phyloP scores from a whole-genome alignment of 2,329 filamentous ascomycete species.

The Sporothrix curviconia region DNA sequence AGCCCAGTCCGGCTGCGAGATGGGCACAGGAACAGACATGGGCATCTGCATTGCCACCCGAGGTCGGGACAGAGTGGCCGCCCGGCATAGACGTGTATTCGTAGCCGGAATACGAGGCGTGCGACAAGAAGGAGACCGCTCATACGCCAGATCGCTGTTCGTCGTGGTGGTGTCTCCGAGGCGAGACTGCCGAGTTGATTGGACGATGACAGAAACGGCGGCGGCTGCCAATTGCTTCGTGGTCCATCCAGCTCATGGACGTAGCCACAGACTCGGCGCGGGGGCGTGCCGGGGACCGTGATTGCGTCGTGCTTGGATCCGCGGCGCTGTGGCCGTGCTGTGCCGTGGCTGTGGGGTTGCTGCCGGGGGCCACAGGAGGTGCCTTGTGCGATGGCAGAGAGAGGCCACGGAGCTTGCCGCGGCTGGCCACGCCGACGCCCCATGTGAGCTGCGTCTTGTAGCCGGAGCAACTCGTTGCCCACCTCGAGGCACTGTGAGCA shows the following conservation, averaged over 20 bases:
- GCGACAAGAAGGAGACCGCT: constrained; percentile 40
- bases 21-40: constrained; percentile 13
- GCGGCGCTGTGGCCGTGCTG: too few species aligned
- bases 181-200: constrained; percentile 20
- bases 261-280: constrained; percentile 38
- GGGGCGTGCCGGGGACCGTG: constrained; percentile 28
- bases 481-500: constrained; percentile 90
- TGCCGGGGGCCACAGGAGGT: constrained; percentile 42
- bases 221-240: constrained; percentile 26
- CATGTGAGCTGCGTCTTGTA: constrained; percentile 97
- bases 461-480: constrained; percentile 85
- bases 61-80: constrained; percentile 1
- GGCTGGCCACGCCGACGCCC: constrained; percentile 91
- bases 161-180: constrained; percentile 30
- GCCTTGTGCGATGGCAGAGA: constrained; percentile 64
- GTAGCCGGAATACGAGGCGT: constrained; percentile 32
- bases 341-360: constrained; percentile 14
- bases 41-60: constrained; percentile 7
- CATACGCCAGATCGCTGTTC: constrained; percentile 32
- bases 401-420: constrained; percentile 86
- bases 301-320: constrained; percentile 39
- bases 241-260: constrained; percentile 33
- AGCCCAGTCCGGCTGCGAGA: constrained; percentile 15
- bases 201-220: constrained; percentile 6
- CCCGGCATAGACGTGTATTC: constrained; percentile 39